Percentiles rank a stretch among this genome's conserved stretches.
Evolutionary conservation across 345 rosid genomes (phyloP).

Genomic region (Firmiana major): DNA sequence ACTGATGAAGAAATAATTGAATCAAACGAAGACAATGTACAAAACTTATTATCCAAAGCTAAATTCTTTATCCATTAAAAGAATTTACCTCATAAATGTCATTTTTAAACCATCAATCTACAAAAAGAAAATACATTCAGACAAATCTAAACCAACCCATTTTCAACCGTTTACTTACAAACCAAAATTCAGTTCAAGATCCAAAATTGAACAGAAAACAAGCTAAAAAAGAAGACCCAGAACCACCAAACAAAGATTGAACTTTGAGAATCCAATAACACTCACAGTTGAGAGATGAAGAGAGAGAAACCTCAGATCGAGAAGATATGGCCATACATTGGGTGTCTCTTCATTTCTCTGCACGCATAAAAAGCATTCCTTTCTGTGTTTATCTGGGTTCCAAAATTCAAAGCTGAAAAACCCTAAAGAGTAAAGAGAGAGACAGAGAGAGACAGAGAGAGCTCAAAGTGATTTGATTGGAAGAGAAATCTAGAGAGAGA

Average conservation of each 20-base stretch:
- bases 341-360: slow-evolving; percentile 1
- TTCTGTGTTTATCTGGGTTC: not conserved
- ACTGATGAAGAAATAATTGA: not conserved
- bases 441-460: not conserved
- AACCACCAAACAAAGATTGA: not conserved
- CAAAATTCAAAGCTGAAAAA: not conserved
- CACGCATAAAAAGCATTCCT: not conserved
- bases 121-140: not conserved
- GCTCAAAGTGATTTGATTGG: slow-evolving; percentile 13
- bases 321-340: not conserved
- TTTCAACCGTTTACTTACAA: not conserved
- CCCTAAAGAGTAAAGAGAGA: not conserved
- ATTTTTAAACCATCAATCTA: not conserved
- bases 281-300: slow-evolving; percentile 1
- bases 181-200: slow-evolving; percentile 16
- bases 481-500: slow-evolving; percentile 16
- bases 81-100: not conserved
- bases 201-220: not conserved
- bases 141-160: not conserved
- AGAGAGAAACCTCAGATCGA: slow-evolving; percentile 17
- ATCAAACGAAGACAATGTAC: slow-evolving; percentile 4
- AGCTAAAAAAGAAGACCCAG: not conserved
- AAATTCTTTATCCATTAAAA: not conserved
- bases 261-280: not conserved
- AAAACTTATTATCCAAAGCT: not conserved